These are phyloP conservation scores for Trichoderma reesei DNA, from an alignment of 495 filamentous ascomycete species.

Conservation along the genomic window DNA sequence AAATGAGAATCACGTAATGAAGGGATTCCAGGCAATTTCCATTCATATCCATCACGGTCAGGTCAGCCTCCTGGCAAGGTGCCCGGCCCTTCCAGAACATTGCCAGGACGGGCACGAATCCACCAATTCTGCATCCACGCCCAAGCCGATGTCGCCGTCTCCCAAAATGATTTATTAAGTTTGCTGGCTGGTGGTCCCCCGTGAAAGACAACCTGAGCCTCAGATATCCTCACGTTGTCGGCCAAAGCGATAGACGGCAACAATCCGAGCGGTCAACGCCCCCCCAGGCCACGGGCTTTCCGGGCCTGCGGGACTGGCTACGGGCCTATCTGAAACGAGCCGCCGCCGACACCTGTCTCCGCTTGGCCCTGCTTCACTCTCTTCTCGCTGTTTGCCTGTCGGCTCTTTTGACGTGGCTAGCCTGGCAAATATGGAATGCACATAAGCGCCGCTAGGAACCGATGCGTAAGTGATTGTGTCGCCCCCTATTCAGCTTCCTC, in stretches of 20 bases:
- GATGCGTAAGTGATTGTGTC: too few relatives aligned
- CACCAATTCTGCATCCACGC: neutral
- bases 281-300: neutral
- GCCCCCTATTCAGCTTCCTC: too few relatives aligned
- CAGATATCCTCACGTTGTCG: too few relatives aligned
- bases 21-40: neutral
- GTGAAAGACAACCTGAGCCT: too few relatives aligned
- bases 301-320: neutral
- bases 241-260: neutral
- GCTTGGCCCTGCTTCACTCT: neutral
- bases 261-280: neutral
- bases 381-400: neutral
- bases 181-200: too few relatives aligned
- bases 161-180: neutral
- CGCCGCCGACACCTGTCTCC: neutral
- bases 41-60: neutral
- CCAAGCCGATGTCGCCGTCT: neutral
- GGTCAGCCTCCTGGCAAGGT: neutral
- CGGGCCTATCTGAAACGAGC: neutral
- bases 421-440: neutral
- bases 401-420: neutral
- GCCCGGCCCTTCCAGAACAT: neutral
- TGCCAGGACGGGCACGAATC: neutral
- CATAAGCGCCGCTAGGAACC: too few relatives aligned
- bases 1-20: neutral